phyloP scores from a whole-genome alignment of 306 rosid species.

The Carpinus viminea region DNA sequence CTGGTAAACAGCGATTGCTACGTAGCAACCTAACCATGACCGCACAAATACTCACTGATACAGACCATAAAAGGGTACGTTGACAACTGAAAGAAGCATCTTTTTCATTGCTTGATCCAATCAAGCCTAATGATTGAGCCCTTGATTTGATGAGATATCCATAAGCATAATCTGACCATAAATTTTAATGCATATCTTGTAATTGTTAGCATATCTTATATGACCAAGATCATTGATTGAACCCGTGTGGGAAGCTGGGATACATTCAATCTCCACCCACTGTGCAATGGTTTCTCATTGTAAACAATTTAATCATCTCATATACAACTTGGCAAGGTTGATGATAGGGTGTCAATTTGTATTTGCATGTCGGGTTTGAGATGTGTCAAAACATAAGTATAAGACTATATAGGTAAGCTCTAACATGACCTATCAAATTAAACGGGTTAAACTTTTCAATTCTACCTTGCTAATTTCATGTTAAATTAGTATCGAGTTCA shows the following conservation, averaged over 20 bases:
- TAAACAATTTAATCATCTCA: conserved; percentile 4
- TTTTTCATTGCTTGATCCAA: conserved; percentile 13
- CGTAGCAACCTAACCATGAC: conserved; percentile 1
- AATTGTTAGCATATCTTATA: conserved; percentile 13
- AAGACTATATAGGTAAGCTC: no score
- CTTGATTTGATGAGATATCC: conserved; percentile 32
- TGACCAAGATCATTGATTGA: conserved; percentile 27
- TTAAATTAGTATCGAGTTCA: no score
- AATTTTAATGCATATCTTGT: conserved; percentile 13
- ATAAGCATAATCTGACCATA: neutral
- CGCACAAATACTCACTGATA: neutral
- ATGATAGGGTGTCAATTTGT: no score
- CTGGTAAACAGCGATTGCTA: neutral
- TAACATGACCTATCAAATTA: no score
- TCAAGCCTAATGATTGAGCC: conserved; percentile 27
- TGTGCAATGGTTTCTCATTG: conserved; percentile 21
- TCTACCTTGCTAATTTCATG: no score
- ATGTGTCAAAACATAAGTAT: no score
- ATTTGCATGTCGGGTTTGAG: no score
- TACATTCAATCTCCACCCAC: conserved; percentile 11
- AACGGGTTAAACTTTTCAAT: no score
- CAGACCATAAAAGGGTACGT: conserved; percentile 12
- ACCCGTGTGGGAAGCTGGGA: conserved; percentile 34
- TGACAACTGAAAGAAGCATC: conserved; percentile 9
- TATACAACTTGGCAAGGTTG: conserved; percentile 3